Base-by-base conservation (phyloP, 768 basidiomycete species). In the Suillus subaureus region DNA sequence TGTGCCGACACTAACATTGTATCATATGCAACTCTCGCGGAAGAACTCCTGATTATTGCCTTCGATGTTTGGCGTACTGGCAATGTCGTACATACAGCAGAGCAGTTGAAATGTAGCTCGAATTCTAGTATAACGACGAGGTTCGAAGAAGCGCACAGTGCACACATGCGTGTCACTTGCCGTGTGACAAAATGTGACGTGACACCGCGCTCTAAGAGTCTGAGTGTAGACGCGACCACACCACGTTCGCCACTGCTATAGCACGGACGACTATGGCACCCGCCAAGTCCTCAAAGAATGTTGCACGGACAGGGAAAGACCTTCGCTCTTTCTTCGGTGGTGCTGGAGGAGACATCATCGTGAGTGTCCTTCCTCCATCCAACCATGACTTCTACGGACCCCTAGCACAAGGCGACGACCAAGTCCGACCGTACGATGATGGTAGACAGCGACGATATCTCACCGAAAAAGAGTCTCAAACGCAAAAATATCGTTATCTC, bases 301-400 rank as follows among this genome's bases (percentile, higher is more conserved):
- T 23, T 49, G 47, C 47, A 23, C 12, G n/a, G 12, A 23, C 47
- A 49, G 47, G 47, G 12, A 49, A 77, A 60, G 81, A 81, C 64
- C 76, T 82, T 4, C 70, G 81, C 16, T 68, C 78, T 43, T 82
- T 82, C 69, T 82, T 82, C 58, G 73, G 75, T n/a, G 74, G 73
- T 15, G 52, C 39, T 15, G 49, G 37, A 39, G 54, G 55, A 47
- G 35, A 37, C 47, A 28, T 21, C 26, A n/a, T n/a, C 3, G 66
- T 67, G 35, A 55, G 54, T 42, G 18, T n/a, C 26, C 8, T 43
- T 37, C 23, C 21, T 37, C 39, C 7, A 57, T 57, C 28, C 26
- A 45, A 42, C 16, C 21, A 49, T 61, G 6, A 61, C 56, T 33
- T 40, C 40, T 55, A n/a, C 23, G 11, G n/a, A 39, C 37, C 47